Conservation (phyloP, 2,329 filamentous ascomycete genomes). For the Orbilia ellipsospora region DNA sequence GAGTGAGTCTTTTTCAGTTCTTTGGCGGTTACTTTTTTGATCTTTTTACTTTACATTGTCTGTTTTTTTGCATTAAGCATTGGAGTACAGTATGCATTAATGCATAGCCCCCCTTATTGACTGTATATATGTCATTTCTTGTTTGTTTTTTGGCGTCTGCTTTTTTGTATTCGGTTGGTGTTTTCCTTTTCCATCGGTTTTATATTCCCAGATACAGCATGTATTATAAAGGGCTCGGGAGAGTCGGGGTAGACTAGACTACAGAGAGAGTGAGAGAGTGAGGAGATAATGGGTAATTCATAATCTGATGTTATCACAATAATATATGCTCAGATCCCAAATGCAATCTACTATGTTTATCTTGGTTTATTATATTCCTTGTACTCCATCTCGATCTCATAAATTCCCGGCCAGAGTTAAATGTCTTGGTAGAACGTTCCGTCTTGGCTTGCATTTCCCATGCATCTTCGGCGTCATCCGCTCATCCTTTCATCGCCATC, state of each 20-base stretch:
- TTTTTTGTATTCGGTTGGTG: constrained; percentile 9
- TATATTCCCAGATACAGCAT: constrained; percentile 31
- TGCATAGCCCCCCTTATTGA: constrained; percentile 6
- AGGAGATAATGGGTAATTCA: constrained; percentile 16
- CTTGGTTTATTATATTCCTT: no score
- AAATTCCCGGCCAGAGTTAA: no score
- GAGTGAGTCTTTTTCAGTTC: background rate
- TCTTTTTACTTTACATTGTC: background rate
- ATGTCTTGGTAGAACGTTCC: no score
- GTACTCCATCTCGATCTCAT: no score
- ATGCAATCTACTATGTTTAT: no score
- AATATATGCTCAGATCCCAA: no score
- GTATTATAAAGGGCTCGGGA: background rate
- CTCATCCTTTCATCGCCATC: no score
- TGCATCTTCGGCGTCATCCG: no score
- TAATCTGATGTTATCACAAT: constrained; percentile 2
- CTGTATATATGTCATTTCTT: constrained; percentile 12
- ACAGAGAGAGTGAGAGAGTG: background rate
- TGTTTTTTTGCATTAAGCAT: constrained; percentile 6
- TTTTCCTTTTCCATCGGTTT: background rate
- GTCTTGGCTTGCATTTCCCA: no score
- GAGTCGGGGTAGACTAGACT: constrained; percentile 16
- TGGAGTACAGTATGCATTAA: background rate
- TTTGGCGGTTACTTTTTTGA: no score
- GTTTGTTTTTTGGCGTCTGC: constrained; percentile 20